Evolutionary conservation across 1,284 basidiomycete genomes (phyloP), one percentile per base, ranked within the genome.

Genomic region (Cryptococcus hybrid): DNA sequence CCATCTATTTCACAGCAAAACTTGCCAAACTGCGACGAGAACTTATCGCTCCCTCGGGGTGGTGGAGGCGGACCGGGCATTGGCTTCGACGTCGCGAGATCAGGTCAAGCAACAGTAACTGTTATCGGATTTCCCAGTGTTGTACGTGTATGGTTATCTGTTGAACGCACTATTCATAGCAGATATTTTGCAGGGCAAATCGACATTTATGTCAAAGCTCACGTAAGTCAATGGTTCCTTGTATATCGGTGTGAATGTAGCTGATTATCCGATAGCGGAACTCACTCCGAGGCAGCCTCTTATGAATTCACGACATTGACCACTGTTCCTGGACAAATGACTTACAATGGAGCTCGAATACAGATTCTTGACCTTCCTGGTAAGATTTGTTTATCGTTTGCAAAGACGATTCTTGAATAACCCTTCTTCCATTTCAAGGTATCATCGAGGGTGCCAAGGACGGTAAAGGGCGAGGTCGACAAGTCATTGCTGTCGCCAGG

Each of bases 401-500:
- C 13, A 9, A 24, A 47, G 45, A n/a, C 24, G 9, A 47, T n/a
- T 24, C 12, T 47, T 42, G 45, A 52, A 18, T 15, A 42, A 40
- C 7, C 7, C 34, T 13, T 35, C 53, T 39, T 45, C 90, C 62
- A 80, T 90, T 5, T 13, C 39, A 92, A 62, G 95, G 95, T 84
- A 99, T 99, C 65, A 99, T 99, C 64, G 96, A 99, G 78, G 96
- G 96, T 67, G 96, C 96, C 38, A 95, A 95, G 74, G 96, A 99
- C 72, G 95, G 95, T 63, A 88, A 93, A 78, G 96, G 96, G 80
- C 84, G 96, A 83, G 96, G 96, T 84, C 86, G 91, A 69, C 96
- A 99, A 84, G 95, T 85, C 59, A 85, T 85, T 74, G 93, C 94
- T 53, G 94, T 98, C 63, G 93, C 94, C 18, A 86, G 95, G 62